Evolutionary conservation across 78 protist species (phyloP), one percentile per base, ranked within the genome.

Genomic region (Dictyostelium intermedium): DNA sequence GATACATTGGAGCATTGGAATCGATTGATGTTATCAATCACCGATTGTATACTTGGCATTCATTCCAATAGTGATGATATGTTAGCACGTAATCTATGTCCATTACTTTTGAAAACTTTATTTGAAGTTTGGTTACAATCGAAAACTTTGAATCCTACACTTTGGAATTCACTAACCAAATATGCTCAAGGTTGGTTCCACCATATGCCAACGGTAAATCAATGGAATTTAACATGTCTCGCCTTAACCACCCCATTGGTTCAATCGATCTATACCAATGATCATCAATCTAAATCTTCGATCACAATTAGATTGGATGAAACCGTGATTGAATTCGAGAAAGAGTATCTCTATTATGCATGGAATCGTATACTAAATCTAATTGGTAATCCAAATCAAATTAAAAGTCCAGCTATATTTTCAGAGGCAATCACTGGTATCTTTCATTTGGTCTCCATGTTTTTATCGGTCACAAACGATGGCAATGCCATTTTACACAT

Each of bases 121-220:
- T 89, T 80, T 69, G 94, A 89, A 84, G 78, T 89, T 50, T 89
- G 94, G 94, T 47, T 89, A n/a, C 94, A 89, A 25, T 89, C 94
- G 1, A 83, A 78, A 23, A 89, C 87, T 9, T 9, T 32, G 11
- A 89, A 89, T n/a, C 73, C 94, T 5, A n/a, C 45, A 0, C 73
- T 89, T 7, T 89, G 94, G 94, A 60, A 60, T 18, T 35, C 70
- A 20, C 35, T 89, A 5, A 23, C 53, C 0, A 39, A 50, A 9
- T 80, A 89, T 80, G 87, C 85, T 32, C 34, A 37, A 66, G 94
- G 94, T 5, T 89, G 94, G 94, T 50, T 89, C 27, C 94, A 89
- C 5, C 94, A 89, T 34, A 89, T 89, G 94, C 94, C 94, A 41
- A 45, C 72, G 1, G 84, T 89, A 0, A 16, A 80, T 20, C 94